These are phyloP conservation scores for Scutellaria barbata DNA, from an alignment of 257 asterid species.

Conservation along the genomic window DNA sequence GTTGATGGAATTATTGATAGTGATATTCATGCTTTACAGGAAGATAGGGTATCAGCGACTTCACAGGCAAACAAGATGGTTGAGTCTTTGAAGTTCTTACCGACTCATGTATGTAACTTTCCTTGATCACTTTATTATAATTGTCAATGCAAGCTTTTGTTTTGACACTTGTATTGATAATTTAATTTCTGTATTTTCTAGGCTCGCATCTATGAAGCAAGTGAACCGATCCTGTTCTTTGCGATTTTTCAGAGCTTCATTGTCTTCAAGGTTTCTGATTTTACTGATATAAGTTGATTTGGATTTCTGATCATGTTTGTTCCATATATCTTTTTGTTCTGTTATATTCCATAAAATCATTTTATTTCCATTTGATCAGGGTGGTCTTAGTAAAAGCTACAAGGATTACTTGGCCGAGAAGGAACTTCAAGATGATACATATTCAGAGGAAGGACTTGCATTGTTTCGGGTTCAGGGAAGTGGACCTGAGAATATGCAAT, in stretches of 20 bases:
- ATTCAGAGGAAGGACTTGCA: conserved; percentile 86
- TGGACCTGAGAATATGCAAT: conserved; percentile 99
- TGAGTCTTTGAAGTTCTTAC: conserved; percentile 80
- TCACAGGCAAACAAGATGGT: conserved; percentile 93
- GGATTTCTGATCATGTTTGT: conserved; percentile 11
- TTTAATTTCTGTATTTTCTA: conserved; percentile 44
- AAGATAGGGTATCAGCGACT: conserved; percentile 75
- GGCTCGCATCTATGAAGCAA: conserved; percentile 89
- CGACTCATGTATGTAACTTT: conserved; percentile 72
- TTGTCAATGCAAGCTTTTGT: conserved; percentile 15
- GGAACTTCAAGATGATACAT: conserved; percentile 82
- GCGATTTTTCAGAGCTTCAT: conserved; percentile 92
- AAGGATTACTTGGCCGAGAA: conserved; percentile 74
- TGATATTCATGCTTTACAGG: conserved; percentile 58
- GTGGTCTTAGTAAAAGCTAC: conserved; percentile 94
- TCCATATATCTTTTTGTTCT: conserved; percentile 17
- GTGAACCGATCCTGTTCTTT: conserved; percentile 90
- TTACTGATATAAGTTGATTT: conserved; percentile 14
- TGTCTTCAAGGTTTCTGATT: conserved; percentile 76
- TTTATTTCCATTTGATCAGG: conserved; percentile 59
- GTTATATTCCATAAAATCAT: conserved; percentile 28
- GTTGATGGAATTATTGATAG: conserved; percentile 30
- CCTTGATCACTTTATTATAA: conserved; percentile 33
- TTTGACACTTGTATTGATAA: conserved; percentile 33
- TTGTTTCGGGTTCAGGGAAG: conserved; percentile 96